A percentile compares a stretch with the other conserved stretches of the same genome.
Evolutionary conservation across 1,284 basidiomycete species (phyloP).

Genomic region (Cryptococcus sp.): DNA sequence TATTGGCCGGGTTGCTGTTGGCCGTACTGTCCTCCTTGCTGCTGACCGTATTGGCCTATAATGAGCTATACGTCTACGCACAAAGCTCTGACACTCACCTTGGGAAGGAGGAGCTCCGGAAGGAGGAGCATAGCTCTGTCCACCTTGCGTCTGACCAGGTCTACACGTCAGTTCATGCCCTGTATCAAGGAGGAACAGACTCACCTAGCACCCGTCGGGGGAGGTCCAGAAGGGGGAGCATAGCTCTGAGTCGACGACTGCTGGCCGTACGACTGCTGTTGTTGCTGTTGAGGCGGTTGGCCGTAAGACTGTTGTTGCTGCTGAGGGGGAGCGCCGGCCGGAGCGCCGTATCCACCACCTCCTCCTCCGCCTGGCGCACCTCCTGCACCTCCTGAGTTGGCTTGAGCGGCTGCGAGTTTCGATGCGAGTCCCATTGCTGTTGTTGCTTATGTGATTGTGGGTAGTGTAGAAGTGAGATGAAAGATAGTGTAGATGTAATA

Average conservation of each 20-base stretch:
- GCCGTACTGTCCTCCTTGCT: conserved; percentile 20
- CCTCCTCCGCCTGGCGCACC: conserved; percentile 3
- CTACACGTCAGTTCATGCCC: not conserved
- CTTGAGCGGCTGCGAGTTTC: conserved; percentile 32
- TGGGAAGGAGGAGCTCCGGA: conserved; percentile 5
- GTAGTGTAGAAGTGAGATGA: not conserved
- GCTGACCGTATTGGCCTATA: conserved; percentile 6
- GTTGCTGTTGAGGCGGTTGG: conserved; percentile 11
- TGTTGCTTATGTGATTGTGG: not conserved
- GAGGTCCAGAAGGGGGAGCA: conserved; percentile 5
- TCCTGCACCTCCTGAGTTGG: conserved; percentile 14
- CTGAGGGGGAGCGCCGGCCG: conserved; percentile 9
- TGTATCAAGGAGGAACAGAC: not conserved
- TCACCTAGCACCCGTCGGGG: not conserved
- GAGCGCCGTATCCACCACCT: conserved; percentile 11
- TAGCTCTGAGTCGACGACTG: not conserved
- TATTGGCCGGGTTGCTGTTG: conserved; percentile 14
- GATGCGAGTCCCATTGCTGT: conserved; percentile 35
- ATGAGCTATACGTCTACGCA: too few species aligned
- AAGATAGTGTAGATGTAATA: not conserved
- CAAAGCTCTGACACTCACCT: conserved; percentile 13
- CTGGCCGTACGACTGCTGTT: not conserved
- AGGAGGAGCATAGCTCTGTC: conserved; percentile 4
- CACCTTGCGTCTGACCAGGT: not conserved
- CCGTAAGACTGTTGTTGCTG: conserved; percentile 1